Percentiles rank a stretch among this genome's conserved stretches.
These are phyloP conservation scores for Colletotrichum limetticola DNA, from an alignment of 2,329 filamentous ascomycete species.

Conservation along the genomic window DNA sequence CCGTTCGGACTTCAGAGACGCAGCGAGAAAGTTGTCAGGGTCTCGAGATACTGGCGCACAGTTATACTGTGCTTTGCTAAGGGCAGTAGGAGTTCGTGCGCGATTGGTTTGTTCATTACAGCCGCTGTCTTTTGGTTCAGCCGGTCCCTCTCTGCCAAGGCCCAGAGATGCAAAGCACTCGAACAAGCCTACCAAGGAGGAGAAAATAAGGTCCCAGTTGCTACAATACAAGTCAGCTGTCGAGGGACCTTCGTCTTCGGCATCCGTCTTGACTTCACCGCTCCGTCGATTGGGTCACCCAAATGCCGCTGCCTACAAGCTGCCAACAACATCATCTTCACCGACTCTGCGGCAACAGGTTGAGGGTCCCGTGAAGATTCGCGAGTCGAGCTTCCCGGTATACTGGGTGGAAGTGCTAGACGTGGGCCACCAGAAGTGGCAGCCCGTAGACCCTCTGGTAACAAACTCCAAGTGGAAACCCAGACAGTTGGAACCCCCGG, in stretches of 20 bases:
- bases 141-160: slow-evolving; percentile 60
- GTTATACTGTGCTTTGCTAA: slow-evolving; percentile 87
- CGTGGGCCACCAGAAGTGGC: slow-evolving; percentile 88
- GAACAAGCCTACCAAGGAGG: slow-evolving; percentile 45
- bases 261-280: slow-evolving; percentile 48
- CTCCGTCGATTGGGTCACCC: slow-evolving; percentile 64
- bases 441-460: slow-evolving; percentile 86
- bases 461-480: slow-evolving; percentile 81
- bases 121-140: slow-evolving; percentile 74
- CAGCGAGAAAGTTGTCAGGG: slow-evolving; percentile 76
- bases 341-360: slow-evolving; percentile 43
- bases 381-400: slow-evolving; percentile 81
- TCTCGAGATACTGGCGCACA: slow-evolving; percentile 92
- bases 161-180: slow-evolving; percentile 45
- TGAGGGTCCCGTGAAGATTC: slow-evolving; percentile 56
- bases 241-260: slow-evolving; percentile 38
- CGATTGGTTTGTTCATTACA: slow-evolving; percentile 93
- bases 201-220: slow-evolving; percentile 51
- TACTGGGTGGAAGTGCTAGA: slow-evolving; percentile 97
- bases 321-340: slow-evolving; percentile 55
- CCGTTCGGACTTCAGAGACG: slow-evolving; percentile 76
- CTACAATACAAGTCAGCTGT: slow-evolving; percentile 48
- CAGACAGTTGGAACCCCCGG: slow-evolving; percentile 82
- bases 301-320: slow-evolving; percentile 62
- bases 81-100: slow-evolving; percentile 82